Evolutionary conservation across 805 yeast genomes (phyloP), one percentile per base, ranked within the genome.

Genomic region (Helenozyma baotianmanensis): DNA sequence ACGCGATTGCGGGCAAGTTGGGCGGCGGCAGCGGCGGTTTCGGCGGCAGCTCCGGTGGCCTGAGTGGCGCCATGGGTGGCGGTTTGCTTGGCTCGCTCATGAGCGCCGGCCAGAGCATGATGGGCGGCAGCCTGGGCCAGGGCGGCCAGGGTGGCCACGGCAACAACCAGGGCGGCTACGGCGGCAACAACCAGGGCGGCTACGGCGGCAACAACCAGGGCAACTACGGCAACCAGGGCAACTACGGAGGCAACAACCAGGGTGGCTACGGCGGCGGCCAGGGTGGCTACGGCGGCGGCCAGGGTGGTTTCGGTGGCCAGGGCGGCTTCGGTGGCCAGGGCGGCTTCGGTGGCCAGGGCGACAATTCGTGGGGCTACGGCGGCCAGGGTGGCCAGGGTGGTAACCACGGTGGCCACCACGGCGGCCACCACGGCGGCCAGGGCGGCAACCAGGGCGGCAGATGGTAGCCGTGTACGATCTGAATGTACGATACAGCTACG

Each of bases 21-120:
- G 30, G 50, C 26, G 48, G 56, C 15, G 47, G 53, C 16, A 30
- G 32, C 14, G 39, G 38, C 27, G 69, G 63, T 51, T 38, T 35
- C 19, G 32, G 30, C 14, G 23, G 23, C 14, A 14, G 19, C 16
- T 10, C 29, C 36, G 17, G 26, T 13, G 27, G 27, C 16, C 10
- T 21, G 15, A 14, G 13, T 10, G 17, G 17, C 27, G 23, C 25
- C 9, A 18, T 23, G 21, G 25, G 19, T 7, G 18, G 18, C 16
- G 21, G 18, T 28, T 16, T 18, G 21, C 19, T 15, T 17, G 19
- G 19, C 8, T 6, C 7, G 5, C 19, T 17, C 19, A 17, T 17
- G 19, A 17, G 19, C 19, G 19, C 19, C 7, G 19, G 19, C 19
- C 19, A 17, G 19, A 17, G 19, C 19, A 17, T 17, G 19, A 6